Conservation (phyloP, 805 yeast genomes). For the Clavispora fructus region DNA sequence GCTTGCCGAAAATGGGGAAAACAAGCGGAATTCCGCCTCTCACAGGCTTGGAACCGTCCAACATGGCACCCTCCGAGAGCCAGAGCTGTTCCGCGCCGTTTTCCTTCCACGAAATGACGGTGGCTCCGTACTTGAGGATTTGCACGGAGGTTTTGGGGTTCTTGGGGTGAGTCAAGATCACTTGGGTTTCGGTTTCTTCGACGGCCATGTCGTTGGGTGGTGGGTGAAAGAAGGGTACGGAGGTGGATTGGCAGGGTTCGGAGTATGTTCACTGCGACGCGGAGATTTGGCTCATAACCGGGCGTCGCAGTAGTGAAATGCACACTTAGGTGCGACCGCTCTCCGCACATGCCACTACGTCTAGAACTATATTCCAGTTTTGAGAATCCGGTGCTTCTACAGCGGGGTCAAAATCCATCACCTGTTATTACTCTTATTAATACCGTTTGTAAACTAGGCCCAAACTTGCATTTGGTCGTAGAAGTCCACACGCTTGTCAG, state of each 20-base stretch:
- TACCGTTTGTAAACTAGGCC: conserved; percentile 12
- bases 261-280: not conserved
- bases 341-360: no score
- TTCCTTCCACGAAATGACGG: conserved; percentile 72
- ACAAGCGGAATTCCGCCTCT: conserved; percentile 97
- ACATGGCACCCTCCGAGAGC: conserved; percentile 69
- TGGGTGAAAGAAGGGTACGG: not conserved
- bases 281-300: no score
- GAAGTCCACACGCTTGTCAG: conserved; percentile 13
- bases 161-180: conserved; percentile 52
- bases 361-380: no score
- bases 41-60: conserved; percentile 91
- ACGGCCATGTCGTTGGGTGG: conserved; percentile 47
- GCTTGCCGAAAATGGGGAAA: conserved; percentile 88
- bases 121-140: conserved; percentile 84
- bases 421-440: not conserved
- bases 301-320: no score
- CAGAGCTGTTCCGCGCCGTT: conserved; percentile 77
- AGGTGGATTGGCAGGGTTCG: not conserved
- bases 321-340: no score
- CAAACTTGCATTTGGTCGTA: conserved; percentile 15
- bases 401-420: not conserved
- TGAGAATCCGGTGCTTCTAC: no score
- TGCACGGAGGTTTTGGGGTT: conserved; percentile 52
- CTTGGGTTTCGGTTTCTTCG: conserved; percentile 60